Conservation (phyloP, 371 early-diverging fungal genomes). For the Mortierella sp. region DNA sequence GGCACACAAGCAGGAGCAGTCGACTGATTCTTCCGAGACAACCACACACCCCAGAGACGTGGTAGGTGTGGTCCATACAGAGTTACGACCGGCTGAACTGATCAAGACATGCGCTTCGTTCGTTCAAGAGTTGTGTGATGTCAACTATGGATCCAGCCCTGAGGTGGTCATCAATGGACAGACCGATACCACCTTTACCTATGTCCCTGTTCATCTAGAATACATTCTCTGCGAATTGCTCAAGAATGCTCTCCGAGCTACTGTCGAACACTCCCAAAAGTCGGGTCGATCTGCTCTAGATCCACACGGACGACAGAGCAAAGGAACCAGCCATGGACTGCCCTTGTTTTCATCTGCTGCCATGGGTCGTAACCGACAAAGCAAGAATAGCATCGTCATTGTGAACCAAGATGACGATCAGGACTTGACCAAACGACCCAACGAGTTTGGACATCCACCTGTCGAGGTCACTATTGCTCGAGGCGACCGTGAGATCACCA, state of each 20-base stretch:
- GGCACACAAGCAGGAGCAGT: conserved; percentile 2
- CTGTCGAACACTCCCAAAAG: conserved; percentile 80
- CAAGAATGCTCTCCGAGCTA: conserved; percentile 93
- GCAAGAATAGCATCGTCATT: conserved; percentile 20
- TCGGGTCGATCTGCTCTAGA: conserved; percentile 54
- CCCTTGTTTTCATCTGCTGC: conserved; percentile 1
- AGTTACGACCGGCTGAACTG: conserved; percentile 73
- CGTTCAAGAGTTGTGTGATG: conserved; percentile 89
- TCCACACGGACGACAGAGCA: conserved; percentile 7
- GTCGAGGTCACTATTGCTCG: conserved; percentile 90
- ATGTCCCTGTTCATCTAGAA: conserved; percentile 95
- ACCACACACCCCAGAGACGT: conserved; percentile 52
- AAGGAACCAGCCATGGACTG: neutral
- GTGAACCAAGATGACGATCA: conserved; percentile 25
- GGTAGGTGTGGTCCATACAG: conserved; percentile 91
- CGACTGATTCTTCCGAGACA: conserved; percentile 3
- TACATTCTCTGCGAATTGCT: conserved; percentile 93
- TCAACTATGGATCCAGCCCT: conserved; percentile 90
- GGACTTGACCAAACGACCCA: conserved; percentile 31
- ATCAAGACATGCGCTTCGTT: conserved; percentile 75
- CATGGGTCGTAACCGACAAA: neutral
- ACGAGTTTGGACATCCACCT: conserved; percentile 65
- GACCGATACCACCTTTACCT: conserved; percentile 81
- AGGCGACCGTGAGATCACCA: conserved; percentile 81
- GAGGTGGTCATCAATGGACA: conserved; percentile 83